These are phyloP conservation scores for Coemansia guatemalensis DNA, from an alignment of 192 early-diverging fungal genomes.

Conservation along the genomic window DNA sequence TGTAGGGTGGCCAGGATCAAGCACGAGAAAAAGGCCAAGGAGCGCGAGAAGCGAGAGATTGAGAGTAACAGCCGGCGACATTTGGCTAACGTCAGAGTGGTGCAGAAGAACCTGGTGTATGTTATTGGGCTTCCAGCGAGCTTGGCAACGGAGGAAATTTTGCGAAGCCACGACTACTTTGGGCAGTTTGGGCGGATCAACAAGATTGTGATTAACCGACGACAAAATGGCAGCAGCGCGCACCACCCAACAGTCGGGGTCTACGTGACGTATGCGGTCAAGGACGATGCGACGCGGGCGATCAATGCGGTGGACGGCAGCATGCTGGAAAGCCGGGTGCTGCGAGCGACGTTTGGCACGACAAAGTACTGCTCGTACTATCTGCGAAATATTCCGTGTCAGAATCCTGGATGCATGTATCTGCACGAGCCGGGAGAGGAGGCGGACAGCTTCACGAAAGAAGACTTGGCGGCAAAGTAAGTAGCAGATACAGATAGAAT, in stretches of 20 bases:
- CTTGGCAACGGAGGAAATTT: slow-evolving; percentile 85
- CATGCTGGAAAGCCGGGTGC: slow-evolving; percentile 76
- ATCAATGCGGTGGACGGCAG: slow-evolving; percentile 96
- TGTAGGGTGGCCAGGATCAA: slow-evolving; percentile 66
- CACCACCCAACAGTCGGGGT: slow-evolving; percentile 66
- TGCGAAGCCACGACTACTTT: slow-evolving; percentile 90
- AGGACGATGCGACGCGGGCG: slow-evolving; percentile 89
- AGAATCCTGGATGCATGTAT: slow-evolving; percentile 93
- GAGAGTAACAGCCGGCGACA: slow-evolving; percentile 74
- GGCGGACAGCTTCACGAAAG: slow-evolving; percentile 89
- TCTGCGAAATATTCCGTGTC: slow-evolving; percentile 86
- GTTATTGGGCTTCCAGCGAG: slow-evolving; percentile 90
- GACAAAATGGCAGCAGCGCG: slow-evolving; percentile 51
- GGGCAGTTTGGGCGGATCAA: slow-evolving; percentile 97
- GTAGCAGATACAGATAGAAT: not conserved
- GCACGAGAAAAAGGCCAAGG: slow-evolving; percentile 83
- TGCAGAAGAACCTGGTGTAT: slow-evolving; percentile 98
- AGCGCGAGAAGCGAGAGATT: slow-evolving; percentile 89
- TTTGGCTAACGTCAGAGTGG: slow-evolving; percentile 87
- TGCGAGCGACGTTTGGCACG: slow-evolving; percentile 95
- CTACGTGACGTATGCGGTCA: slow-evolving; percentile 87
- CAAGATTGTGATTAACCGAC: slow-evolving; percentile 89
- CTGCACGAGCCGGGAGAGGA: slow-evolving; percentile 93
- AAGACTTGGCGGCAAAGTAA: slow-evolving; percentile 76
- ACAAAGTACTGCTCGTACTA: slow-evolving; percentile 99